A percentile compares a stretch with the other conserved stretches of the same genome.
Conservation (phyloP, 2,329 filamentous ascomycete species). For the Exophiala sp. region DNA sequence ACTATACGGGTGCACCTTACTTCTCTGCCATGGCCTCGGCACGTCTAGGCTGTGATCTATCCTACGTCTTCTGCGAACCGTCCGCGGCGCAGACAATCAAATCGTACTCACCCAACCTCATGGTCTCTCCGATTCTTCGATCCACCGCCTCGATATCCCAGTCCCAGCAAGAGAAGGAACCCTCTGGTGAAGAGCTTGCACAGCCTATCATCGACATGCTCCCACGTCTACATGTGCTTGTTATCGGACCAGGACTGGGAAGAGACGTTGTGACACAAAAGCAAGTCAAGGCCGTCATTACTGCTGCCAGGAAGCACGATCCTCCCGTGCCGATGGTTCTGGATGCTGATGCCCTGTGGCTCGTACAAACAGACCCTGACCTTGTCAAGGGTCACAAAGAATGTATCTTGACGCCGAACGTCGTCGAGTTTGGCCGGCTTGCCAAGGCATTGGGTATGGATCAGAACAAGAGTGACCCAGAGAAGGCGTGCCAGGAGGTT, state of each 20-base stretch:
- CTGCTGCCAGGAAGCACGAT: conserved; percentile 66
- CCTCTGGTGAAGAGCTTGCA: conserved; percentile 60
- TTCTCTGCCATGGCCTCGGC: conserved; percentile 98
- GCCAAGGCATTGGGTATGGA: conserved; percentile 72
- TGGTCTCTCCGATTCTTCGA: conserved; percentile 96
- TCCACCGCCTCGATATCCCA: conserved; percentile 59
- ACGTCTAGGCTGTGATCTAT: conserved; percentile 59
- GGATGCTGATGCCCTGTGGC: conserved; percentile 81
- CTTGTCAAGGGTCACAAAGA: conserved; percentile 76
- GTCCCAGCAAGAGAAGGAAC: conserved; percentile 50
- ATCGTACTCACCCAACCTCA: conserved; percentile 94
- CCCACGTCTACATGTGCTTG: conserved; percentile 81
- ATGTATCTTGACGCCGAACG: conserved; percentile 89
- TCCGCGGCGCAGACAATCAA: conserved; percentile 86
- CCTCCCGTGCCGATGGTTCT: conserved; percentile 72
- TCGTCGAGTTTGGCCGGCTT: conserved; percentile 83
- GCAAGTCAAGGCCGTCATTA: conserved; percentile 74
- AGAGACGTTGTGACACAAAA: conserved; percentile 87
- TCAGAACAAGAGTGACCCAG: conserved; percentile 18
- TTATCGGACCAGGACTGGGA: conserved; percentile 88
- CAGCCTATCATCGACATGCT: conserved; percentile 73
- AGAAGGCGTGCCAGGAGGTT: conserved; percentile 63
- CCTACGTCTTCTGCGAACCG: conserved; percentile 80
- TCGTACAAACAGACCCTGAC: conserved; percentile 72
- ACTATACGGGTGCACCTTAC: conserved; percentile 96